Evolutionary conservation across 2,329 filamentous ascomycete species (phyloP).

Genomic region (Pyrenochaeta sp.): DNA sequence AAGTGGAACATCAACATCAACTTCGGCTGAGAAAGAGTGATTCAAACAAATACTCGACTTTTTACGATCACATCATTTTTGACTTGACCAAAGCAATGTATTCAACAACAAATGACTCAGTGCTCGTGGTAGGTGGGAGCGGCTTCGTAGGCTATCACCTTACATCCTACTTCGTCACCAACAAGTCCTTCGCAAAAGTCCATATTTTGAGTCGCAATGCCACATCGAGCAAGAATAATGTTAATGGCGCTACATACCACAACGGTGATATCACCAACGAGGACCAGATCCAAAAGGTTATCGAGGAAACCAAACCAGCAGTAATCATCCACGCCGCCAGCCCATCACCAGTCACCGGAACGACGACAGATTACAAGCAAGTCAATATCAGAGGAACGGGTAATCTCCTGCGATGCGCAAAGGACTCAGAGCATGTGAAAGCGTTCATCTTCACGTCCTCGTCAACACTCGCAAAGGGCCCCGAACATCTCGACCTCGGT

Average conservation of each 20-base stretch:
- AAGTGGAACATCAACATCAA: neutral
- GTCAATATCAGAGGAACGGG: conserved; percentile 16
- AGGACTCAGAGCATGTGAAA: conserved; percentile 12
- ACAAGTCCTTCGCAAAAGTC: conserved; percentile 13
- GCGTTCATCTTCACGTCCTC: conserved; percentile 23
- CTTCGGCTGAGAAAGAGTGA: neutral
- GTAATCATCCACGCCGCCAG: conserved; percentile 23
- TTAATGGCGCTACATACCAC: conserved; percentile 17
- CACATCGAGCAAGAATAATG: conserved; percentile 7
- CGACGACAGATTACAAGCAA: conserved; percentile 14
- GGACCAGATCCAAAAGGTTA: conserved; percentile 1
- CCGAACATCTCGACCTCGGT: conserved; percentile 12
- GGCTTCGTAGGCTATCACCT: conserved; percentile 22
- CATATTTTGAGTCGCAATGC: conserved; percentile 20
- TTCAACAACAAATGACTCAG: conserved; percentile 7
- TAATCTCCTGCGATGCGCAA: conserved; percentile 12
- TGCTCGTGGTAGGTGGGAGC: conserved; percentile 20
- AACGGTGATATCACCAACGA: conserved; percentile 15
- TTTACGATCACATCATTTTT: neutral
- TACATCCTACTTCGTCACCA: conserved; percentile 11
- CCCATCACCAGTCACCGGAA: conserved; percentile 19
- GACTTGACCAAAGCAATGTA: neutral
- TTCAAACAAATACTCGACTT: neutral
- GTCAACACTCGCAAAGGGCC: conserved; percentile 14
- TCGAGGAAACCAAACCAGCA: conserved; percentile 15